Percentiles rank a stretch among this genome's conserved stretches.
Evolutionary conservation across 306 rosid genomes (phyloP).

Genomic region (Fragaria nilgerrensis): DNA sequence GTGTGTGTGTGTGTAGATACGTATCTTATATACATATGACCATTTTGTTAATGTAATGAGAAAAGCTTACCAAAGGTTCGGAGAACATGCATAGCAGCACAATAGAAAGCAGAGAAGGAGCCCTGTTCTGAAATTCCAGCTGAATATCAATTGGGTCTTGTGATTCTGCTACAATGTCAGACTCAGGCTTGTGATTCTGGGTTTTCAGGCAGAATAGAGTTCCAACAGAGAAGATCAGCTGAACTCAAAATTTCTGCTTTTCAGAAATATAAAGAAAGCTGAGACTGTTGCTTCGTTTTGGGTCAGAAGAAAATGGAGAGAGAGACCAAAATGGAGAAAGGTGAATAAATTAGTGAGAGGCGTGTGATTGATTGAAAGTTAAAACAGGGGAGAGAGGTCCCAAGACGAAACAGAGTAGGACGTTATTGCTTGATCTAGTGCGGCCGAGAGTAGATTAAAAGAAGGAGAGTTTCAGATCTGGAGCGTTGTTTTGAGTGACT

Average conservation of each 20-base stretch:
- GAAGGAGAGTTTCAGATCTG: no score
- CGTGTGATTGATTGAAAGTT: no score
- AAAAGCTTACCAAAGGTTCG: slow-evolving; percentile 44
- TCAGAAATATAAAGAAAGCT: neutral
- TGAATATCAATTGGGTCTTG: neutral
- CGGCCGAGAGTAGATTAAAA: no score
- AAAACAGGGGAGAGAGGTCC: no score
- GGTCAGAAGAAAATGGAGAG: neutral
- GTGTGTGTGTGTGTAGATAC: neutral
- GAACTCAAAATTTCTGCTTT: slow-evolving; percentile 16
- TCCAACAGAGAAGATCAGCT: slow-evolving; percentile 10
- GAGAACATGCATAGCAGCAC: slow-evolving; percentile 15
- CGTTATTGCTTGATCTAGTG: no score
- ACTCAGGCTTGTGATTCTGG: neutral
- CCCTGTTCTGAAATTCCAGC: neutral
- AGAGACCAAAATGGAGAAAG: no score
- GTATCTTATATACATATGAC: neutral
- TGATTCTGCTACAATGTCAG: neutral
- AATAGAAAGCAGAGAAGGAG: slow-evolving; percentile 9
- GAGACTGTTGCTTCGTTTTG: neutral
- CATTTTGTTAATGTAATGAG: neutral
- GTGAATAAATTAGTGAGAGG: no score
- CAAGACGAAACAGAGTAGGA: no score
- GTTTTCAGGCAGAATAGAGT: slow-evolving; percentile 7
- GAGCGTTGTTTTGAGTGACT: no score